phyloP scores from a whole-genome alignment of 768 basidiomycete genomes.

The Lentinula edodes region DNA sequence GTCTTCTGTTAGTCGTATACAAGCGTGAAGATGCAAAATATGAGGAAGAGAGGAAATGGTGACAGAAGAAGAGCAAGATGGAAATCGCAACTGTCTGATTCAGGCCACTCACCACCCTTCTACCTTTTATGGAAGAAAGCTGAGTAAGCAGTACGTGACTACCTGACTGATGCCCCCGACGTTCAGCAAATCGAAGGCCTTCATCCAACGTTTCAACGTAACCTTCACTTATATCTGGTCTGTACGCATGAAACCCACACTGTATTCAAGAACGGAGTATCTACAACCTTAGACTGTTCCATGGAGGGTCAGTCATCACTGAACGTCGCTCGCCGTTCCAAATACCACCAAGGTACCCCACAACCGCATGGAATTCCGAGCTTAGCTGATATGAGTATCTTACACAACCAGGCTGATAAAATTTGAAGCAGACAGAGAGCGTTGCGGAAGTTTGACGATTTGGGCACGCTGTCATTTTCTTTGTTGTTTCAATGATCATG shows the following conservation, averaged over 20 bases:
- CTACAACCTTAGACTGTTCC: too few species aligned
- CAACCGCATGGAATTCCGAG: too few species aligned
- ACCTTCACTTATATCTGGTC: neutral
- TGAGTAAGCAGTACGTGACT: constrained; percentile 2
- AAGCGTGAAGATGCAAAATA: neutral
- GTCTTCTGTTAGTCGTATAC: neutral
- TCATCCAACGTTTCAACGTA: neutral
- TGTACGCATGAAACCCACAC: neutral
- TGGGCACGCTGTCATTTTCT: too few species aligned
- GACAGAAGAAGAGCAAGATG: constrained; percentile 3
- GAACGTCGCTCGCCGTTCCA: too few species aligned
- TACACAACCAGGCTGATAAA: too few species aligned
- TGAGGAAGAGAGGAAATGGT: neutral
- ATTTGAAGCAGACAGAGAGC: too few species aligned
- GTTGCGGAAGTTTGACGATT: too few species aligned
- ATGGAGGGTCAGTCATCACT: too few species aligned
- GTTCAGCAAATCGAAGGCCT: neutral
- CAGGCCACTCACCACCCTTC: neutral
- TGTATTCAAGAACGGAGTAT: too few species aligned
- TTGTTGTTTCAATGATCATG: too few species aligned
- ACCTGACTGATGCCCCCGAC: neutral
- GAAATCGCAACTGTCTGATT: constrained; percentile 3
- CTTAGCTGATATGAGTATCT: too few species aligned
- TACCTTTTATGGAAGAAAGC: constrained; percentile 3
- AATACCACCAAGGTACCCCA: too few species aligned